Evolutionary conservation across 371 early-diverging fungal species (phyloP).

Genomic region (Thermomucor indicae-seudaticae): DNA sequence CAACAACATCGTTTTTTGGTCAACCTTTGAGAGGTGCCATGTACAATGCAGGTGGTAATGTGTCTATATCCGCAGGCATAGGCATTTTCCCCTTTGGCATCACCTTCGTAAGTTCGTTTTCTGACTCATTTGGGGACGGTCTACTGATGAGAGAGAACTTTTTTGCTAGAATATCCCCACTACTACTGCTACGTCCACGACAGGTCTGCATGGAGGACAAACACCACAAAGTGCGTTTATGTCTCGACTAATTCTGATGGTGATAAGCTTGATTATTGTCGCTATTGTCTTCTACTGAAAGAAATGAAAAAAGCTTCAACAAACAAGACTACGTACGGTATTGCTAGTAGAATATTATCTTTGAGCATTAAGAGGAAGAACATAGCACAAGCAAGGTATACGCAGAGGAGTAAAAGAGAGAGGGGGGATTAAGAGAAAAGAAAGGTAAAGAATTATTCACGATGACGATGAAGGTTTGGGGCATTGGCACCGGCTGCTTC

Average conservation of each 20-base stretch:
- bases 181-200: slow-evolving; percentile 10
- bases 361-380: neutral
- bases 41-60: slow-evolving; percentile 35
- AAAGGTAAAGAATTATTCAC: neutral
- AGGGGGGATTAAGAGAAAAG: neutral
- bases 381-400: neutral
- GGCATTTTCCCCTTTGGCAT: slow-evolving; percentile 59
- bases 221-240: slow-evolving; percentile 60
- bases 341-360: neutral
- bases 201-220: slow-evolving; percentile 21
- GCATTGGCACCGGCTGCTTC: slow-evolving; percentile 23
- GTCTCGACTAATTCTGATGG: slow-evolving; percentile 66
- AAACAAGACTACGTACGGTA: neutral
- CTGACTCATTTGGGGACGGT: neutral
- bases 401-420: too few species aligned
- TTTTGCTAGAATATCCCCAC: slow-evolving; percentile 28
- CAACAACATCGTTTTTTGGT: slow-evolving; percentile 31
- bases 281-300: slow-evolving; percentile 56
- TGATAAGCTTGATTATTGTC: slow-evolving; percentile 58
- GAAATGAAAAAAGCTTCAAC: neutral
- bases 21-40: slow-evolving; percentile 43
- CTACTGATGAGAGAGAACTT: neutral
- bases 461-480: slow-evolving; percentile 1
- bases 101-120: slow-evolving; percentile 33
- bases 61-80: slow-evolving; percentile 40